Conservation (phyloP, 2,329 filamentous ascomycete genomes). For the Colletotrichum tabaci region DNA sequence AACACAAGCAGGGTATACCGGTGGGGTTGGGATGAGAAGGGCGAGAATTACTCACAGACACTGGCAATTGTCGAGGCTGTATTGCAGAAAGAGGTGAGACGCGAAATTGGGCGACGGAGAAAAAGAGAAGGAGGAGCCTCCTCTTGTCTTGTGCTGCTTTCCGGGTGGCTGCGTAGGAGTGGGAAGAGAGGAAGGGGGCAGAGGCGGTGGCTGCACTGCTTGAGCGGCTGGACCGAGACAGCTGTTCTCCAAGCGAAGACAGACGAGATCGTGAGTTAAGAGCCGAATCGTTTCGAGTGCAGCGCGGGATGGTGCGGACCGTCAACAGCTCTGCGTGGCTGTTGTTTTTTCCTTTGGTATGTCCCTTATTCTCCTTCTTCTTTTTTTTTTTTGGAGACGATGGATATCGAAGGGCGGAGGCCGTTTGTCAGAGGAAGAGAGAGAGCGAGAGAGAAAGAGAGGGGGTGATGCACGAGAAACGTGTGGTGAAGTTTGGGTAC, state of each 20-base stretch:
- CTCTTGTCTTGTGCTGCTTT: slow-evolving; percentile 9
- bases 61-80: slow-evolving; percentile 34
- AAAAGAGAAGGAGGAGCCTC: background rate
- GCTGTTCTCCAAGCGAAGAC: background rate
- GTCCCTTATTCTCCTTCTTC: background rate
- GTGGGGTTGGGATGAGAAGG: slow-evolving; percentile 23
- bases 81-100: slow-evolving; percentile 16
- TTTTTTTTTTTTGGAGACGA: slow-evolving; percentile 1
- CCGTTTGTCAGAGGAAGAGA: slow-evolving; percentile 20
- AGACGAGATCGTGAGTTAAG: slow-evolving; percentile 16
- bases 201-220: slow-evolving; percentile 18
- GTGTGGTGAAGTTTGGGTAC: slow-evolving; percentile 35
- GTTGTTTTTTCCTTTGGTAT: background rate
- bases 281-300: background rate
- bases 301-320: background rate
- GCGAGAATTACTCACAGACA: slow-evolving; percentile 36
- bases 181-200: slow-evolving; percentile 14
- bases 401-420: slow-evolving; percentile 9
- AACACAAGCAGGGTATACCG: slow-evolving; percentile 11
- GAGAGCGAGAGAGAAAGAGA: slow-evolving; percentile 1
- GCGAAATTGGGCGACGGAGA: background rate
- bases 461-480: slow-evolving; percentile 13
- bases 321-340: background rate
- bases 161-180: slow-evolving; percentile 5
- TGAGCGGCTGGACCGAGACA: slow-evolving; percentile 18